phyloP scores from a whole-genome alignment of 441 rosid genomes.

The Adansonia madagascariensis region DNA sequence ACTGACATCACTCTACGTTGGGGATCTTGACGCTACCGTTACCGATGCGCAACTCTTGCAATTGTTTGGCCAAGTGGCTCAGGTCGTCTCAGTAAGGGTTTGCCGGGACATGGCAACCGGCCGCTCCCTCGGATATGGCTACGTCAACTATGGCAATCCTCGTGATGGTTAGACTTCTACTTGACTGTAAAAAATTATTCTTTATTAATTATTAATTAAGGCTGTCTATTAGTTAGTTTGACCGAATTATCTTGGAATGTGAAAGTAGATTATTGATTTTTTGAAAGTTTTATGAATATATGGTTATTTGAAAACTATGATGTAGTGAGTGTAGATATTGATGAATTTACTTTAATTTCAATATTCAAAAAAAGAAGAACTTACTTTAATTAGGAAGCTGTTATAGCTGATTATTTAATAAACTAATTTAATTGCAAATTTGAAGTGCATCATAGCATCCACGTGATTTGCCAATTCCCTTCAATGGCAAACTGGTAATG shows the following conservation, averaged over 20 bases:
- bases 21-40: conserved; percentile 63
- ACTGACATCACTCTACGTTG: conserved; percentile 64
- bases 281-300: not conserved
- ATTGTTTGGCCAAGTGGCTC: conserved; percentile 59
- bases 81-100: conserved; percentile 66
- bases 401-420: not conserved
- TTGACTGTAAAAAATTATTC: not conserved
- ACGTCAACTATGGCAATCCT: conserved; percentile 60
- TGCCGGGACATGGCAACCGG: conserved; percentile 64
- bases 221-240: not conserved
- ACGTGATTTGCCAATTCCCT: not conserved
- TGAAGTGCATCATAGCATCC: not conserved
- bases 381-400: not conserved
- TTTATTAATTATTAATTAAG: not conserved
- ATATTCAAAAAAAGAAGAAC: not conserved
- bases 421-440: not conserved
- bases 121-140: conserved; percentile 74
- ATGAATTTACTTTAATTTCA: not conserved
- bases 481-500: not conserved
- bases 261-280: not conserved
- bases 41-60: conserved; percentile 69
- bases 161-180: conserved; percentile 53
- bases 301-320: not conserved
- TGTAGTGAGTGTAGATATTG: not conserved
- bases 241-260: not conserved